Evolutionary conservation across 805 yeast genomes (phyloP), one percentile per base, ranked within the genome.

Genomic region (Candida khao-thaluensis): DNA sequence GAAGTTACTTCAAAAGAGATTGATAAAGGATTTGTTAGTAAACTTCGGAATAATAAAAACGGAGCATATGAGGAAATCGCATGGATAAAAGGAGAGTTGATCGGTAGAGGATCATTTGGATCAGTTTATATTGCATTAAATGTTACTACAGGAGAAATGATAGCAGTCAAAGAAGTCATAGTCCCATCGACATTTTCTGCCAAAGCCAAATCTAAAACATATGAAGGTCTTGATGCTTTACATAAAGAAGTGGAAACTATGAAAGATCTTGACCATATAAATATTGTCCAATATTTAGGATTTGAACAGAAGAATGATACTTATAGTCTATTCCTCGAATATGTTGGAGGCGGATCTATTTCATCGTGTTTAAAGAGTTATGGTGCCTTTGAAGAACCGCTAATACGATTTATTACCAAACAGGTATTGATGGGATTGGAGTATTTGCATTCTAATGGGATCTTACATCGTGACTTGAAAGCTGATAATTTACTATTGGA

Each of bases 261-360:
- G 77, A 91, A 91, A 58, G 95, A 93, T 57, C 70, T 93, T 37
- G 96, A 93, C 54, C 99, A 93, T 62, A 66, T 84, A 23, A 93
- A 93, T 56, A 90, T 93, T 49, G 99, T 93, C 3, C 99, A 95
- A 57, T 93, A 95, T 54, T 70, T 93, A 25, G 99, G 99, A 0
- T 93, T 88, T 61, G 98, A 93, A 57, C 80, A 81, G 45, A 72
- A 72, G 34, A 79, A 76, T 30, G 77, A 77, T 41, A 82, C 84
- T 3, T 87, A 89, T 66, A 88, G 91, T 57, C 67, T 93, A 46
- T 93, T 93, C 56, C 61, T 93, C 40, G 99, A 93, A 59, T 93
- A 93, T 59, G 98, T 93, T 44, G 95, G 97, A 8, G 99, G 99
- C 40, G 99, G 99, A 0, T 86, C 96, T 2, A 89, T 93, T 25